Evolutionary conservation across 345 rosid genomes (phyloP), one percentile per base, ranked within the genome.

Genomic region (Brassica juncea): DNA sequence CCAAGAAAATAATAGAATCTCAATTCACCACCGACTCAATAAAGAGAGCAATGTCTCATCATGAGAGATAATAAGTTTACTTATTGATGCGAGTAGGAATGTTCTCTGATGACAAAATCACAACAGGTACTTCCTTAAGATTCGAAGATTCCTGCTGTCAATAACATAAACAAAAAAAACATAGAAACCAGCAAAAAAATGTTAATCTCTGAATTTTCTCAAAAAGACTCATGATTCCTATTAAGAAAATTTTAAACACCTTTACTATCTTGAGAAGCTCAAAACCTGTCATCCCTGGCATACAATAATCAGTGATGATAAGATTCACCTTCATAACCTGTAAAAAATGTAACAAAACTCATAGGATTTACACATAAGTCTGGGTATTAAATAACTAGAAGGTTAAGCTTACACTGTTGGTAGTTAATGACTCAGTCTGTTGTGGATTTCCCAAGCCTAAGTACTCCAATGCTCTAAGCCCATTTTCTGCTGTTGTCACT

Each of bases 241-340:
- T 32, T 37, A 54, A 31, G 4, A 30, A 47, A 3, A 31, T 28
- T 11, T 14, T 12, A 9, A 65, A 3, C 21, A 89, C 97, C 97
- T 93, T 93, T 10, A 93, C 79, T 86, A 84, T 91, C 85, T 93
- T 88, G 8, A 93, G 92, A 1, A 93, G 84, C 63, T 93, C 97
- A 67, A 88, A 93, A 28, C 98, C 97, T 0, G 97, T 89, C 97
- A 93, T 93, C 80, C 92, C 95, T 2, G 98, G 97, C 98, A 93
- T 93, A 70, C 98, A 90, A 14, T 93, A 93, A 80, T 93, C 97
- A 58, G 98, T 91, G 42, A 93, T 91, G 58, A 93, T 85, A 81
- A 93, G 81, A 79, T 88, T 86, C 52, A 93, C 91, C 83, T 89
- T 88, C 11, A 86, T 81, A 4, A 77, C 86, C 97, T 91, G 87